Evolutionary conservation across 1,284 basidiomycete species (phyloP), one percentile per base, ranked within the genome.

Genomic region (Mycena sp.): DNA sequence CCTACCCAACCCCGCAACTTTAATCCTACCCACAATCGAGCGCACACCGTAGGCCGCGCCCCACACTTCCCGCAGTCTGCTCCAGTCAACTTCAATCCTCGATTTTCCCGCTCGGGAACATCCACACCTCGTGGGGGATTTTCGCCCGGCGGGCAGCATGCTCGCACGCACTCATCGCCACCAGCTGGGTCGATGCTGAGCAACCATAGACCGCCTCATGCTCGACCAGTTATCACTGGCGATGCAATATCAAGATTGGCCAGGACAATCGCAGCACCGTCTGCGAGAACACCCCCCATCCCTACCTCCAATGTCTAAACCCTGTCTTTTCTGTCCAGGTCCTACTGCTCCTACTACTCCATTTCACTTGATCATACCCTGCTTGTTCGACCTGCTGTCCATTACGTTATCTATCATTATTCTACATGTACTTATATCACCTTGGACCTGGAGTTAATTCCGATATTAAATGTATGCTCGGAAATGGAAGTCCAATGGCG

Each of bases 91-190:
- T 67, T 74, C 69, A 69, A 69, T 64, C 68, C 70, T 32, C 78
- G 77, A 43, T 76, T 76, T 61, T 75, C 77, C 61, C 80, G 78
- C 63, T 81, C 78, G 28, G 78, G 78, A 25, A 73, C 77, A 14
- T 70, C 78, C 19, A 80, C 81, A 0, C 80, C 81, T 17, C 75
- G 77, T 40, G 77, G 77, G 38, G 75, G 73, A 32, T 71, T 72
- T 44, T 69, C 71, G 26, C 59, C 67, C 19, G 69, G 67, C 6
- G 64, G 60, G 40, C 57, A 74, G 23, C 87, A 90, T 71, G 73
- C 79, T 14, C 84, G 89, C 37, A 88, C 86, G 45, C 88, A 87
- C 67, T 91, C 90, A 0, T 82, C 88, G 16, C 87, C 88, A n/a
- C 85, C 87, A 9, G 62, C 62, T 53, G 71, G 77, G 23, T 71